Base-by-base conservation (phyloP, 257 asterid species). In the Lithospermum erythrorhizon region DNA sequence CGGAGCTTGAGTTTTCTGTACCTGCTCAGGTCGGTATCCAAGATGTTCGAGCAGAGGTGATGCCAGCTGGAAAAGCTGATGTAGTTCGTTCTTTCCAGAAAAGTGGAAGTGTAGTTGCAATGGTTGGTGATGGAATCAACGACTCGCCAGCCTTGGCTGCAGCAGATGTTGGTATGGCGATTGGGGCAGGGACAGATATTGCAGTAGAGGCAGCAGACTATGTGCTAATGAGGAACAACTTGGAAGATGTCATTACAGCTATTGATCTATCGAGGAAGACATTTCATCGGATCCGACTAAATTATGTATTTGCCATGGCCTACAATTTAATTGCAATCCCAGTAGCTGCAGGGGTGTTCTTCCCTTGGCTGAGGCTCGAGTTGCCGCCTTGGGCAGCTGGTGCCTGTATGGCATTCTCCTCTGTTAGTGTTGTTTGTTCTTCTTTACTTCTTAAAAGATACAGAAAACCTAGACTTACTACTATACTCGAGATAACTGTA, bases 311-410 rank as follows among this genome's bases (percentile, higher is more conserved):
- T 17, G 99, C 99, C 27, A 83, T 81, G 76, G 95, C 85, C n/a
- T 94, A 94, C 66, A 94, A 94, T 53, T 74, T 89, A 22, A 71
- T 94, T 16, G 90, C 99, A 29, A 82, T 94, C 37, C 99, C 99
- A 0, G 68, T 94, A 45, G 99, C 99, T 4, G 96, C 97, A 2
- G 99, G 99, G 56, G 76, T 74, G 20, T 69, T 89, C 68, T 94
- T 73, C 64, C 99, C 99, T 3, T 82, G 83, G 75, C 62, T 89
- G 14, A 72, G 29, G 63, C 63, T 87, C 29, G 78, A 59, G 88
- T 58, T 93, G 78, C 99, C 99, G 0, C 99, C 99, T 2, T 94
- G 99, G 99, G 85, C 77, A 6, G 97, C 99, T 8, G 99, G 97
- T 57, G 95, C 97, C 0, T 94, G 99, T 79, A 94, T 94, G 99